Percentiles rank a stretch among this genome's conserved stretches.
These are phyloP conservation scores for Paramyrothecium sp. DNA, from an alignment of 2,329 filamentous ascomycete genomes.

Conservation along the genomic window DNA sequence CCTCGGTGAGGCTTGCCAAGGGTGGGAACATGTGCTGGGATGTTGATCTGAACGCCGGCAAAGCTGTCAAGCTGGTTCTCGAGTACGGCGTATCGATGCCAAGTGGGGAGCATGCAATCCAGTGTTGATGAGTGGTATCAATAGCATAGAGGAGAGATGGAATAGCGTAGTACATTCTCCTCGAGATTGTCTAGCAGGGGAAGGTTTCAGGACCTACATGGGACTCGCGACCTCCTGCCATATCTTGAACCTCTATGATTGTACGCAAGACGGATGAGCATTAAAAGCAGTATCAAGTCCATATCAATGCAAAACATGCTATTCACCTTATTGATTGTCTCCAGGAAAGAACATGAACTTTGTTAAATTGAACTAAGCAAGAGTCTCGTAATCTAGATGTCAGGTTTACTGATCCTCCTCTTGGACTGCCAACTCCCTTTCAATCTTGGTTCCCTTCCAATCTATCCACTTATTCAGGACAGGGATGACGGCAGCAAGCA, in stretches of 20 bases:
- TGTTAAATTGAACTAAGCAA: not conserved
- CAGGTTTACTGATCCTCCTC: too few species aligned
- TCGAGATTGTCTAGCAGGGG: not conserved
- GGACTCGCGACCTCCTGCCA: too few species aligned
- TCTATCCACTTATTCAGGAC: slow-evolving; percentile 10
- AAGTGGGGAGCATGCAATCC: slow-evolving; percentile 35
- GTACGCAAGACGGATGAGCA: too few species aligned
- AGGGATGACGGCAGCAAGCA: slow-evolving; percentile 19
- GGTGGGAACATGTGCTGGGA: slow-evolving; percentile 59
- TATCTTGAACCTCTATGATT: too few species aligned
- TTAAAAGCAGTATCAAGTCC: too few species aligned
- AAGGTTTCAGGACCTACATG: too few species aligned
- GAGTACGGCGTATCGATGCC: slow-evolving; percentile 63
- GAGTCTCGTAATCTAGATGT: not conserved
- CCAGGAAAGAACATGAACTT: too few species aligned
- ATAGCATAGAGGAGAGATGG: too few species aligned
- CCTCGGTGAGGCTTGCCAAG: slow-evolving; percentile 52
- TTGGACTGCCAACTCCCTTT: not conserved
- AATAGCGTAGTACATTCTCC: not conserved
- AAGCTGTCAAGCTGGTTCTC: slow-evolving; percentile 53
- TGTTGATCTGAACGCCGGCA: slow-evolving; percentile 55
- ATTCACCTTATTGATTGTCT: too few species aligned
- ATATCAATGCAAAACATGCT: too few species aligned
- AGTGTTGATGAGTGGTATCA: slow-evolving; percentile 13
- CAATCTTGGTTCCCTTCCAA: not conserved